phyloP scores from a whole-genome alignment of 768 basidiomycete genomes.

The Tulasnella sp. region DNA sequence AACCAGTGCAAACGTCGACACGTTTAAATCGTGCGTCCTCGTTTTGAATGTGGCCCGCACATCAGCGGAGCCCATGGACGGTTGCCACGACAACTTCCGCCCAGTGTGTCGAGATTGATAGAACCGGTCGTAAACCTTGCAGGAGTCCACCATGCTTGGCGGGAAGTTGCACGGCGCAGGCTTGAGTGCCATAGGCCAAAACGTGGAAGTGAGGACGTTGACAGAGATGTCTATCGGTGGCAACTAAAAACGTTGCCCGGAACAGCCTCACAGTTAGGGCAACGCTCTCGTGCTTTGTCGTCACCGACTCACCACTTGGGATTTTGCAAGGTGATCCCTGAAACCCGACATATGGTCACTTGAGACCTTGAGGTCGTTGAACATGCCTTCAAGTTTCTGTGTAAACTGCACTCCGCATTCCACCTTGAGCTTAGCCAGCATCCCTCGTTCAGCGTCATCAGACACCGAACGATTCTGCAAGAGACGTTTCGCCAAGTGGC shows the following conservation, averaged over 20 bases:
- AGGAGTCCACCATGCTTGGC: conserved; percentile 55
- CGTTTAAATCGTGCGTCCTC: conserved; percentile 82
- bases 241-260: conserved; percentile 46
- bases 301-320: conserved; percentile 50
- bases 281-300: not conserved
- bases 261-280: not conserved
- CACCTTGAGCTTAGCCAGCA: conserved; percentile 95
- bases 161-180: conserved; percentile 64
- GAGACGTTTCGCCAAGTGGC: conserved; percentile 89
- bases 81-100: conserved; percentile 87
- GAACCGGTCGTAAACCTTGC: conserved; percentile 79
- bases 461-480: conserved; percentile 83
- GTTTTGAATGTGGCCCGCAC: conserved; percentile 76
- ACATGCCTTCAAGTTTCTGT: conserved; percentile 98
- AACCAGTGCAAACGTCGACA: conserved; percentile 83
- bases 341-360: conserved; percentile 77
- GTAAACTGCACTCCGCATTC: conserved; percentile 97
- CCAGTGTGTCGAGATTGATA: conserved; percentile 89
- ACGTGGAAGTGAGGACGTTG: conserved; percentile 92
- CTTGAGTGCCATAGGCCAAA: conserved; percentile 82
- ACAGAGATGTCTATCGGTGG: conserved; percentile 79
- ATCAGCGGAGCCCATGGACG: conserved; percentile 85
- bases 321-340: conserved; percentile 55
- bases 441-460: conserved; percentile 95
- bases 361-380: conserved; percentile 91